Evolutionary conservation across 2,329 filamentous ascomycete genomes (phyloP).

Genomic region (Aspergillus sp.): DNA sequence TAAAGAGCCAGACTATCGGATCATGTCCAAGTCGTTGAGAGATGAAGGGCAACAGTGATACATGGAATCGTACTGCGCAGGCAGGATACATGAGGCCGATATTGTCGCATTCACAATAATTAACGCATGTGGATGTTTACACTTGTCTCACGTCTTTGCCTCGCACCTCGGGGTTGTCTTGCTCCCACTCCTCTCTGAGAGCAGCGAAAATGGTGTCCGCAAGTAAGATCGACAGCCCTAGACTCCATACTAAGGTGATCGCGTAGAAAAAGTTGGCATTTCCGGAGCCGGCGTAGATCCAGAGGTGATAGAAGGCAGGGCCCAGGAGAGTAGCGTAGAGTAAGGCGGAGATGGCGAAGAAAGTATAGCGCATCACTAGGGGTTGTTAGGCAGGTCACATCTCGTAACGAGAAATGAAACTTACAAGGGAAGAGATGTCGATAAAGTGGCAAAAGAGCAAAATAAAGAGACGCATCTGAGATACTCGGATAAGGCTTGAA

Average conservation of each 20-base stretch:
- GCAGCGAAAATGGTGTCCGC: conserved; percentile 87
- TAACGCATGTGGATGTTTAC: conserved; percentile 39
- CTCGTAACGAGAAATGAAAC: conserved; percentile 28
- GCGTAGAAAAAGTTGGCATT: conserved; percentile 99
- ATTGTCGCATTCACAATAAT: background rate
- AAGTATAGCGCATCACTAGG: conserved; percentile 85
- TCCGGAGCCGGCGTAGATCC: conserved; percentile 96
- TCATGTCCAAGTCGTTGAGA: conserved; percentile 49
- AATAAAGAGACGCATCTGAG: conserved; percentile 81
- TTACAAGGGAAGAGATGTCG: conserved; percentile 83
- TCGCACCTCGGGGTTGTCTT: conserved; percentile 83
- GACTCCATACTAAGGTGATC: conserved; percentile 96
- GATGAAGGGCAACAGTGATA: background rate
- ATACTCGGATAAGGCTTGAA: conserved; percentile 98
- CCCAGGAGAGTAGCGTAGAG: conserved; percentile 87
- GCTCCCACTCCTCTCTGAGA: conserved; percentile 89
- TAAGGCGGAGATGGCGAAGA: conserved; percentile 77
- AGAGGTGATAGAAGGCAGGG: conserved; percentile 93
- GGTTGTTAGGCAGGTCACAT: conserved; percentile 24
- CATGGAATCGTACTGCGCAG: background rate
- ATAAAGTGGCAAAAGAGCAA: conserved; percentile 80
- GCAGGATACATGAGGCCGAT: background rate
- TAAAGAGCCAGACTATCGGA: conserved; percentile 52
- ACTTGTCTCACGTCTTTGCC: conserved; percentile 87
- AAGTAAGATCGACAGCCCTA: conserved; percentile 82